Evolutionary conservation across 2,329 filamentous ascomycete species (phyloP).

Genomic region (Alternaria hordeiaustralica): DNA sequence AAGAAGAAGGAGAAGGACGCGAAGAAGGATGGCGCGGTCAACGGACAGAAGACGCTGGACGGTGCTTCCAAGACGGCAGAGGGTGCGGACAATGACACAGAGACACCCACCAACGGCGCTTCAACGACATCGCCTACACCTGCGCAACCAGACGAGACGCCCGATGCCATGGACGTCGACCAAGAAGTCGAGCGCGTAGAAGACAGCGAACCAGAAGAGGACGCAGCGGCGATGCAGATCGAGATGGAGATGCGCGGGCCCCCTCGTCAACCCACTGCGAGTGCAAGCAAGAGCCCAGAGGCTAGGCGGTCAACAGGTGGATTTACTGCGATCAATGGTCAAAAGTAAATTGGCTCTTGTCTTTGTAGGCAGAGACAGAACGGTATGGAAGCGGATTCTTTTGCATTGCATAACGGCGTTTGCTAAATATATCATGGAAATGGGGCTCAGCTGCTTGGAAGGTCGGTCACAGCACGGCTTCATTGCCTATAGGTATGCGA

Average conservation of each 20-base stretch:
- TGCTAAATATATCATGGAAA: background rate
- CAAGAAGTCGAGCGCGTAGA: slow-evolving; percentile 14
- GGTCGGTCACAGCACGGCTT: background rate
- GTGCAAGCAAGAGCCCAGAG: slow-evolving; percentile 13
- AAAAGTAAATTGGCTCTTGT: slow-evolving; percentile 5
- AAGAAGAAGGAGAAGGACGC: slow-evolving; percentile 11
- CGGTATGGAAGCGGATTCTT: background rate
- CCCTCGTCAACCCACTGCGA: slow-evolving; percentile 5
- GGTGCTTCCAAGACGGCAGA: background rate
- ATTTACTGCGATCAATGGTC: slow-evolving; percentile 45
- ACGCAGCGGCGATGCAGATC: slow-evolving; percentile 46
- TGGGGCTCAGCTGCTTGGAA: background rate
- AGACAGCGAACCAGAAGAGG: slow-evolving; percentile 37
- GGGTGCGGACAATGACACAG: background rate
- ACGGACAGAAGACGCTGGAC: slow-evolving; percentile 2
- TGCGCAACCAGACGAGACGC: slow-evolving; percentile 2
- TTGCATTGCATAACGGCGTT: slow-evolving; percentile 19
- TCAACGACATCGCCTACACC: background rate
- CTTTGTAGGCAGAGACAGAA: background rate
- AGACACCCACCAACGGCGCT: background rate
- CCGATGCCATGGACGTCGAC: slow-evolving; percentile 19
- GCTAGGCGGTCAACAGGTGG: slow-evolving; percentile 28
- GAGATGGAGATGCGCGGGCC: slow-evolving; percentile 50
- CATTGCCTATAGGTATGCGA: background rate
- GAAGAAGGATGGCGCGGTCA: background rate